Percentiles rank a stretch among this genome's conserved stretches.
phyloP scores from a whole-genome alignment of 192 early-diverging fungal species.

The Podila minutissima region DNA sequence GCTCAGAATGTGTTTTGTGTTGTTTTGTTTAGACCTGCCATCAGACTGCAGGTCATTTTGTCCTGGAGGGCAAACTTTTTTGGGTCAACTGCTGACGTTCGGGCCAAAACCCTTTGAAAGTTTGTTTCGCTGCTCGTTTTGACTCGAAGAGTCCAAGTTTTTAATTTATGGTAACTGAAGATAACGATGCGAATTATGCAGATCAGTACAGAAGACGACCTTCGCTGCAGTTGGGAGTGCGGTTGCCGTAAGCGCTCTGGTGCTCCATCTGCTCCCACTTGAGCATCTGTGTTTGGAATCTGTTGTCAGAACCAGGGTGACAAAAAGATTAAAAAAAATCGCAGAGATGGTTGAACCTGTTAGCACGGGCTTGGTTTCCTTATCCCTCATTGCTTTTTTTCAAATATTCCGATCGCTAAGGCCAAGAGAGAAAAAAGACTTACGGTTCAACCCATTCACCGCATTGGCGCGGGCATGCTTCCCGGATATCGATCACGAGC shows the following conservation, averaged over 20 bases:
- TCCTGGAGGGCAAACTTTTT: no score
- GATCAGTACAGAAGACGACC: conserved; percentile 3
- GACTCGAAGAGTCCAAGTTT: background rate
- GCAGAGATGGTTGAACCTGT: background rate
- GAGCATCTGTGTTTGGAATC: conserved; percentile 24
- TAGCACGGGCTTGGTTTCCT: background rate
- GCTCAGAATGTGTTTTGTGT: no score
- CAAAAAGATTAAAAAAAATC: no score
- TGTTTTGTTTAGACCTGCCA: no score
- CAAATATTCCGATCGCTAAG: background rate
- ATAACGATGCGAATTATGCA: background rate
- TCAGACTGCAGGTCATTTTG: no score
- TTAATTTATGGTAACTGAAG: background rate
- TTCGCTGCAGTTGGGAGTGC: conserved; percentile 23
- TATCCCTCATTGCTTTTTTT: no score
- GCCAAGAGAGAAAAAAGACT: background rate
- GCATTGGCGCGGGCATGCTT: conserved; percentile 13
- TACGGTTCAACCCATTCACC: conserved; percentile 8
- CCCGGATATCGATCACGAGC: conserved; percentile 1
- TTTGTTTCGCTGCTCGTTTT: no score
- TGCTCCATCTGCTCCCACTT: conserved; percentile 28
- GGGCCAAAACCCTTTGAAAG: no score
- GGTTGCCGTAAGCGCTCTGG: conserved; percentile 1
- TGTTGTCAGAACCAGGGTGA: background rate
- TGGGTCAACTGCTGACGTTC: no score